Evolutionary conservation across 371 early-diverging fungal genomes (phyloP), one percentile per base, ranked within the genome.

Genomic region (Lichtheimia corymbifera): DNA sequence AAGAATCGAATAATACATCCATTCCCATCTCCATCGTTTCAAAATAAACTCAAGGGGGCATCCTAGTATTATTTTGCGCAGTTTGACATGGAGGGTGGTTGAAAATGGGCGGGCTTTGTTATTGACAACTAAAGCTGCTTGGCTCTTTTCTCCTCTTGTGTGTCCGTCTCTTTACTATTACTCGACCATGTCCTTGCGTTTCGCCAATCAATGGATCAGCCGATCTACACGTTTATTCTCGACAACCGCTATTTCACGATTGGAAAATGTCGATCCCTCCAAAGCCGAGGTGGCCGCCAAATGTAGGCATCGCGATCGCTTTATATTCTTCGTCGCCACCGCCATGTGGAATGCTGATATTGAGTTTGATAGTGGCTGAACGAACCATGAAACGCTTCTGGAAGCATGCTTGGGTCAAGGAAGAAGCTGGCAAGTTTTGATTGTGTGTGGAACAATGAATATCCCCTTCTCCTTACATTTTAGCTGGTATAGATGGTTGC

Each of bases 321-420:
- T 53, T 20, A 0, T 53, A 11, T n/a, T 6, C 13, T 30, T 35
- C 40, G 6, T 11, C 4, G 4, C 4, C 47, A 22, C n/a, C n/a
- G n/a, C n/a, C 2, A 22, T 18, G 9, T 42, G 49, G 0, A 28
- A 53, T 13, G 43, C 43, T 65, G 17, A 11, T 41, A 28, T 3
- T 47, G 47, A 5, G 24, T 49, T 56, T 18, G 22, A 40, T 63
- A 84, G 83, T 76, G 41, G 85, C 82, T 55, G 83, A 86, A 58
- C 76, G 82, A 43, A 83, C 86, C 20, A 77, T 89, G 73, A 76
- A 81, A 52, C 83, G 91, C 45, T 92, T 92, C 77, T 92, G 93
- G 93, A 88, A 90, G 60, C 67, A 61, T 24, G 89, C 84, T 17
- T 77, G 80, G 52, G 74, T 91, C 20, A 87, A 82, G 50, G 83